Evolutionary conservation across 768 basidiomycete genomes (phyloP), one percentile per base, ranked within the genome.

Genomic region (Ephemerocybe angulata): DNA sequence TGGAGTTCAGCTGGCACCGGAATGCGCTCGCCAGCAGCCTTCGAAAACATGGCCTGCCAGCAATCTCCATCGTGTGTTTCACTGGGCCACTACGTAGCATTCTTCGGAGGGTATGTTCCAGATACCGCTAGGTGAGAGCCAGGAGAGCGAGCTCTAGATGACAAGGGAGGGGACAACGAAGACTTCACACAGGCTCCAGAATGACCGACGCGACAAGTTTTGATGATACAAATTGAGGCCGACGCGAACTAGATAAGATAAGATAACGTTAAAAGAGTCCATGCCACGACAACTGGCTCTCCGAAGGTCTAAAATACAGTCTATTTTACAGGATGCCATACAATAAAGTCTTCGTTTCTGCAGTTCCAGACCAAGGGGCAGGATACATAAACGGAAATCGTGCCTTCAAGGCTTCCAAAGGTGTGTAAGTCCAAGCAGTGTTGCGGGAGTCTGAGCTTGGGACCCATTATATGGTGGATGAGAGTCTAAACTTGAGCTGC

Each of bases 371-470:
- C 38, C 22, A 40, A 40, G 22, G 7, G n/a, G 3, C 38, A n/a
- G 17, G 38, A 2, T 21, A 40, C 17, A 40, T 21, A 40, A 40
- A 10, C 3, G 5, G n/a, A 40, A 40, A 40, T 10, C 38, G n/a
- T n/a, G n/a, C n/a, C n/a, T n/a, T n/a, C n/a, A n/a, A n/a, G 42
- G 42, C 24, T 21, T 48, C 25, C 35, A 21, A 38, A 55, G 11
- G 40, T 49, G 54, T 54, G 48, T 47, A 29, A 71, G 58, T 19
- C 69, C 70, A 41, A 72, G 55, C 25, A 72, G 52, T 5, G 67
- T 68, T 30, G 70, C 67, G 22, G 70, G 70, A 0, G 70, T 72
- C 54, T 70, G 65, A 7, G 53, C 59, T 29, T 58, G 58, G 59
- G 33, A 53, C 40, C 3, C 55, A 33, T 38, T 24, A 43, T 7